These are phyloP conservation scores for Bolboschoenoplectus hybrid DNA, from an alignment of 202 grass and related monocot genomes.

Conservation along the genomic window DNA sequence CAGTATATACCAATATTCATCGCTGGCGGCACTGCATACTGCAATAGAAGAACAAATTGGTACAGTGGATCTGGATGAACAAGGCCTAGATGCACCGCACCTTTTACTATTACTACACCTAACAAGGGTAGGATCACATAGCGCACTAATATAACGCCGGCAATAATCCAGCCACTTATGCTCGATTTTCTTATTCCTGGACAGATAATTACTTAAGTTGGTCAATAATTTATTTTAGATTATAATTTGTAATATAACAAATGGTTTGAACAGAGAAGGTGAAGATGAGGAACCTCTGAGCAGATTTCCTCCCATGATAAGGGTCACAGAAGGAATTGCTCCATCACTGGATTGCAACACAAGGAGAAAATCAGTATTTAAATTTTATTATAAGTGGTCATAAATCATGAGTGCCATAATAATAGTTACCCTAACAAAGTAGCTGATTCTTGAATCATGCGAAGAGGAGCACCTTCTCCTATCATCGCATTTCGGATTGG, in stretches of 20 bases:
- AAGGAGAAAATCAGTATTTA: not conserved
- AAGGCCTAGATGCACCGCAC: constrained; percentile 56
- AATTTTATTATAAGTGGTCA: not conserved
- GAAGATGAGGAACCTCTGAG: constrained; percentile 50
- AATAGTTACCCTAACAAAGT: constrained; percentile 66
- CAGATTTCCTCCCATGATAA: constrained; percentile 97
- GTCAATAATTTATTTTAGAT: not conserved
- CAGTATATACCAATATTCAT: constrained; percentile 72
- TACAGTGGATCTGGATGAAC: constrained; percentile 70
- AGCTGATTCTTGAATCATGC: constrained; percentile 68
- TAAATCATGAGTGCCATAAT: not conserved
- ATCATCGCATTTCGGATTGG: constrained; percentile 64
- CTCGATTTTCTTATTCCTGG: constrained; percentile 59
- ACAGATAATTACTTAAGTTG: not conserved
- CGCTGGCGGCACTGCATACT: constrained; percentile 79
- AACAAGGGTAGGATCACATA: constrained; percentile 66
- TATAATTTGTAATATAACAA: not conserved
- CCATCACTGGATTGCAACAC: constrained; percentile 51
- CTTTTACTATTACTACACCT: constrained; percentile 61
- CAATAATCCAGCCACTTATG: constrained; percentile 56
- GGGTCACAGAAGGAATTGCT: constrained; percentile 69
- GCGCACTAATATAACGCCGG: constrained; percentile 55
- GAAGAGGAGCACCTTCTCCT: constrained; percentile 66
- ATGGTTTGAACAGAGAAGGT: not conserved
- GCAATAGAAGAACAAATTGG: constrained; percentile 85